Conservation (phyloP, 2,329 filamentous ascomycete genomes). For the Penicillium frequentans region DNA sequence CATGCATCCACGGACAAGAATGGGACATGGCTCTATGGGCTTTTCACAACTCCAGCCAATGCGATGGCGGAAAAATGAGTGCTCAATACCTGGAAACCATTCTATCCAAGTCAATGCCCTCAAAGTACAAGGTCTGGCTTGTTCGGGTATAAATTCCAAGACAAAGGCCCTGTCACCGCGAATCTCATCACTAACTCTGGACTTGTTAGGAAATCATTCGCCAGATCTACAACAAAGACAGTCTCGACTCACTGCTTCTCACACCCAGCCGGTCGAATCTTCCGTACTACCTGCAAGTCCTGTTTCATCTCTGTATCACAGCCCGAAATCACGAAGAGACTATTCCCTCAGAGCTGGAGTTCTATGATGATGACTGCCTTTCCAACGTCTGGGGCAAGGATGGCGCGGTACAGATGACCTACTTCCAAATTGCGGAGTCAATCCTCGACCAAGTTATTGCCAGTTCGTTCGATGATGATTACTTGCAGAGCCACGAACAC, state of each 20-base stretch:
- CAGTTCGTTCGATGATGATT: conserved; percentile 13
- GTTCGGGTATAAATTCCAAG: background rate
- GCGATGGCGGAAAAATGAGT: background rate
- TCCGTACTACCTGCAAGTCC: background rate
- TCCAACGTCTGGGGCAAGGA: background rate
- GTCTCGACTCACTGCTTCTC: background rate
- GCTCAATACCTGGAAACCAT: background rate
- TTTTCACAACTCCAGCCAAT: background rate
- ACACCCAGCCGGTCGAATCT: background rate
- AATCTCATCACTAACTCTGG: background rate
- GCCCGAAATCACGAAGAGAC: background rate
- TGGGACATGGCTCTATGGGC: background rate
- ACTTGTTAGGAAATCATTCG: background rate
- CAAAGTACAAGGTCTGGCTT: background rate
- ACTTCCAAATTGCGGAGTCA: conserved; percentile 30
- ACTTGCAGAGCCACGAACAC: background rate
- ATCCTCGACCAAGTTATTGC: conserved; percentile 36
- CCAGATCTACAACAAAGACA: background rate
- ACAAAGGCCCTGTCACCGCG: background rate
- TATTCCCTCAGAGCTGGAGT: background rate
- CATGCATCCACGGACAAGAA: background rate
- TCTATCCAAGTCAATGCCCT: background rate
- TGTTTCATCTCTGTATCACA: background rate
- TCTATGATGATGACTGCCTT: background rate
- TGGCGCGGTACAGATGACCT: background rate